A percentile compares a stretch with the other conserved stretches of the same genome.
These are phyloP conservation scores for Hypoxylon lienhwacheense DNA, from an alignment of 495 filamentous ascomycete genomes.

Conservation along the genomic window DNA sequence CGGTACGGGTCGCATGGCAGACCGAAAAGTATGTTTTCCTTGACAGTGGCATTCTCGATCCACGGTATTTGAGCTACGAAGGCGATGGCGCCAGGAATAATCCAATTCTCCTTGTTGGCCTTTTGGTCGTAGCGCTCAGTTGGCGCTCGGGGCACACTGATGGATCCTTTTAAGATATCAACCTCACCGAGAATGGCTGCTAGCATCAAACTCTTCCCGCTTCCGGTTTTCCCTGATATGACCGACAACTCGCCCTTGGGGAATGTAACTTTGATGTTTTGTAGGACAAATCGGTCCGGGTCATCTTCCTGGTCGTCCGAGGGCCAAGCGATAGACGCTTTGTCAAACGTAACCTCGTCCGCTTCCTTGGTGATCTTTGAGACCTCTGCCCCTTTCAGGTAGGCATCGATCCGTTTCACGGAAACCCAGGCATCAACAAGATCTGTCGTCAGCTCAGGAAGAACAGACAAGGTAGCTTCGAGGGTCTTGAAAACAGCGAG, in stretches of 20 bases:
- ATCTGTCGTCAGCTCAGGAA: constrained; percentile 74
- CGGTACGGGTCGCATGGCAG: constrained; percentile 65
- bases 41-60: constrained; percentile 82
- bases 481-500: constrained; percentile 72
- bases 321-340: constrained; percentile 78
- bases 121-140: constrained; percentile 54
- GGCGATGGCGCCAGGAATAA: constrained; percentile 66
- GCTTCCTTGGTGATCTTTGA: constrained; percentile 56
- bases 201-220: constrained; percentile 68
- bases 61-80: constrained; percentile 83
- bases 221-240: constrained; percentile 67
- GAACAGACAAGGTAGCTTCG: constrained; percentile 66
- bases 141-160: constrained; percentile 55
- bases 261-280: constrained; percentile 64
- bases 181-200: constrained; percentile 67
- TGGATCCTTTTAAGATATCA: constrained; percentile 55
- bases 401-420: constrained; percentile 71
- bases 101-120: constrained; percentile 69
- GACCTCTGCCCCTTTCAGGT: constrained; percentile 69
- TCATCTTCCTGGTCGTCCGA: constrained; percentile 47
- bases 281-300: constrained; percentile 62
- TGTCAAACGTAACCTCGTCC: constrained; percentile 63
- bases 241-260: constrained; percentile 70
- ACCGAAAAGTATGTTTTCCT: constrained; percentile 74
- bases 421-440: constrained; percentile 72